These are phyloP conservation scores for Phlyctochytrium arcticum DNA, from an alignment of 192 early-diverging fungal species.

Conservation along the genomic window DNA sequence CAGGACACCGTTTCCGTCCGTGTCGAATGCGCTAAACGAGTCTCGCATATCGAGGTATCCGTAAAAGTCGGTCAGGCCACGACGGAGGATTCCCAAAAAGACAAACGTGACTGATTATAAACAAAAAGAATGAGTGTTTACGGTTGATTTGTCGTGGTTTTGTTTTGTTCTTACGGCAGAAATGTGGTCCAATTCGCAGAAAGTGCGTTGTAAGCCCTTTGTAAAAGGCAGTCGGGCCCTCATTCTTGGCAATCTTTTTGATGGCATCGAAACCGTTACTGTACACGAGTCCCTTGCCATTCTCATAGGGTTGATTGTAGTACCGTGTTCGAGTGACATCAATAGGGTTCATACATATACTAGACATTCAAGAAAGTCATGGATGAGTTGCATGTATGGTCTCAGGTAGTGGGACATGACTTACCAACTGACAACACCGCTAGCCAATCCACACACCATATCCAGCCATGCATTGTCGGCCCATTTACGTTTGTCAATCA, in stretches of 20 bases:
- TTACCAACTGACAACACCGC: constrained; percentile 51
- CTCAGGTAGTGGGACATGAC: too few relatives aligned
- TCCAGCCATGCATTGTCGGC: constrained; percentile 60
- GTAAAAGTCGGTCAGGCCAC: constrained; percentile 37
- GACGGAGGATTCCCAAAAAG: constrained; percentile 59
- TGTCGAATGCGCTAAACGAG: constrained; percentile 46
- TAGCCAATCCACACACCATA: constrained; percentile 60
- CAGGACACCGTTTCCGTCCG: constrained; percentile 44
- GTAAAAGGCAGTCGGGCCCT: constrained; percentile 65
- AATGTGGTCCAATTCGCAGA: constrained; percentile 74
- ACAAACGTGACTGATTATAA: constrained; percentile 58
- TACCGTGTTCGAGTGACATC: constrained; percentile 63
- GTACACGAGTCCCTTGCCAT: constrained; percentile 55
- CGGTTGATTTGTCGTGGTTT: too few relatives aligned
- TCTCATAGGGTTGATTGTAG: constrained; percentile 67
- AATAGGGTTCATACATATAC: constrained; percentile 51
- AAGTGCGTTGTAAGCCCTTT: constrained; percentile 71
- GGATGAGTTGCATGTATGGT: too few relatives aligned
- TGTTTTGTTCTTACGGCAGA: constrained; percentile 49
- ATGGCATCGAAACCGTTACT: constrained; percentile 49
- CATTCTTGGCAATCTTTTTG: constrained; percentile 52
- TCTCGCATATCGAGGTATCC: constrained; percentile 42
- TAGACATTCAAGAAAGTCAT: too few relatives aligned
- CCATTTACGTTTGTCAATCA: constrained; percentile 54
- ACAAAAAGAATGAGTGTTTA: too few relatives aligned